A percentile compares a stretch with the other conserved stretches of the same genome.
These are phyloP conservation scores for Anthracocystis walkeri DNA, from an alignment of 1,284 basidiomycete genomes.

Conservation along the genomic window DNA sequence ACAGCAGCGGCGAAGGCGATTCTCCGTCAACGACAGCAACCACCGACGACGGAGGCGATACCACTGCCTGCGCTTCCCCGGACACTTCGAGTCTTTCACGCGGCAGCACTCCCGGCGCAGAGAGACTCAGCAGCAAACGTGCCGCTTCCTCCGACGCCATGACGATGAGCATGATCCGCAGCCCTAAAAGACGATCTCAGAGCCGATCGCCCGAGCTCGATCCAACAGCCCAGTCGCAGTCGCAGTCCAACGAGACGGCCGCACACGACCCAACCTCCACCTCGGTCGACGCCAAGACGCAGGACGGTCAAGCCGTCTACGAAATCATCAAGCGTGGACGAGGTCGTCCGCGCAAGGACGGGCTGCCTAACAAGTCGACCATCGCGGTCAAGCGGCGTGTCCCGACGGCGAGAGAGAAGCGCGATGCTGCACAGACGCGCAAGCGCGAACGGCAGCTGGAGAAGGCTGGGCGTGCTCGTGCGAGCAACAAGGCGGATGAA, in stretches of 20 bases:
- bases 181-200: constrained; percentile 56
- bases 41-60: constrained; percentile 54
- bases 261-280: not conserved
- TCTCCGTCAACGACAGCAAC: constrained; percentile 54
- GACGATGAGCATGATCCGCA: constrained; percentile 51
- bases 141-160: constrained; percentile 56
- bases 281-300: constrained; percentile 5
- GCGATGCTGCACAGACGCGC: constrained; percentile 46
- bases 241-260: constrained; percentile 1
- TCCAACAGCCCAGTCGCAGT: constrained; percentile 1
- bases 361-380: constrained; percentile 52
- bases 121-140: constrained; percentile 49
- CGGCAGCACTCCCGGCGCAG: constrained; percentile 46
- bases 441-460: constrained; percentile 50
- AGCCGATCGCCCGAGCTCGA: constrained; percentile 48
- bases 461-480: constrained; percentile 25
- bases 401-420: constrained; percentile 47
- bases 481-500: constrained; percentile 3
- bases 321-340: constrained; percentile 52
- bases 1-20: constrained; percentile 56
- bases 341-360: constrained; percentile 49
- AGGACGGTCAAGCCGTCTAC: constrained; percentile 18
- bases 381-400: constrained; percentile 43
- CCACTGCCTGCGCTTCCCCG: constrained; percentile 39
- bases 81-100: constrained; percentile 31